Percentiles rank a stretch among this genome's conserved stretches.
Evolutionary conservation across 208 protist species (phyloP).

Genomic region (Trypanosoma lewisi): DNA sequence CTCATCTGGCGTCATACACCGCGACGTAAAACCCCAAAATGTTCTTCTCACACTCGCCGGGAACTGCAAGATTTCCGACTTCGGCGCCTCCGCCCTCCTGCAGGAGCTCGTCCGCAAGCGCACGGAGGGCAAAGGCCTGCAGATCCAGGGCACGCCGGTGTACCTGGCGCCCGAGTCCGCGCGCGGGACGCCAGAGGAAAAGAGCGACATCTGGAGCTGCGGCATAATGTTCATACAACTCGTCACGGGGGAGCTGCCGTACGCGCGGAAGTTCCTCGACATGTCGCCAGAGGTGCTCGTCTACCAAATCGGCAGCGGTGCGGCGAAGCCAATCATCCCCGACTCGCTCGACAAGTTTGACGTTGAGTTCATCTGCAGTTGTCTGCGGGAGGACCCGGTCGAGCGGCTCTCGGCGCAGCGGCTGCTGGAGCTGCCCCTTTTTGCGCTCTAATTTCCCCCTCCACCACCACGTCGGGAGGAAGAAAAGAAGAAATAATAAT

Average conservation of each 20-base stretch:
- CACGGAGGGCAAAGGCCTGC: slow-evolving; percentile 34
- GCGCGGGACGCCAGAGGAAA: slow-evolving; percentile 56
- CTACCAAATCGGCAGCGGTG: slow-evolving; percentile 75
- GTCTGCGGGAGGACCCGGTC: slow-evolving; percentile 51
- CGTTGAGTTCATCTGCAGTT: slow-evolving; percentile 60
- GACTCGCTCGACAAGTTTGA: slow-evolving; percentile 56
- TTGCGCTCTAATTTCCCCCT: slow-evolving; percentile 30
- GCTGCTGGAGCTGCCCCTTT: slow-evolving; percentile 71
- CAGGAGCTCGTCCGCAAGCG: slow-evolving; percentile 66
- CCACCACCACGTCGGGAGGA: not conserved
- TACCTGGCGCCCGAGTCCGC: slow-evolving; percentile 89
- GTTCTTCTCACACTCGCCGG: slow-evolving; percentile 79
- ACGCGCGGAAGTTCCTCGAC: slow-evolving; percentile 50
- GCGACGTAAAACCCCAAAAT: slow-evolving; percentile 92
- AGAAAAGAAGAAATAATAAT: not conserved
- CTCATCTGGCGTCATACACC: slow-evolving; percentile 77
- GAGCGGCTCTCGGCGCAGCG: slow-evolving; percentile 50
- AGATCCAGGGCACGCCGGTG: slow-evolving; percentile 77
- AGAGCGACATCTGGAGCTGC: slow-evolving; percentile 87
- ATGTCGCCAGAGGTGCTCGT: slow-evolving; percentile 59
- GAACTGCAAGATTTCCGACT: slow-evolving; percentile 91
- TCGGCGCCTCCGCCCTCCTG: slow-evolving; percentile 79
- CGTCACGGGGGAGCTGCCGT: slow-evolving; percentile 74
- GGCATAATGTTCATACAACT: slow-evolving; percentile 89
- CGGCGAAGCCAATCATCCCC: slow-evolving; percentile 60